These are phyloP conservation scores for Paramecium primaurelia DNA, from an alignment of 73 alveolate species.

Conservation along the genomic window DNA sequence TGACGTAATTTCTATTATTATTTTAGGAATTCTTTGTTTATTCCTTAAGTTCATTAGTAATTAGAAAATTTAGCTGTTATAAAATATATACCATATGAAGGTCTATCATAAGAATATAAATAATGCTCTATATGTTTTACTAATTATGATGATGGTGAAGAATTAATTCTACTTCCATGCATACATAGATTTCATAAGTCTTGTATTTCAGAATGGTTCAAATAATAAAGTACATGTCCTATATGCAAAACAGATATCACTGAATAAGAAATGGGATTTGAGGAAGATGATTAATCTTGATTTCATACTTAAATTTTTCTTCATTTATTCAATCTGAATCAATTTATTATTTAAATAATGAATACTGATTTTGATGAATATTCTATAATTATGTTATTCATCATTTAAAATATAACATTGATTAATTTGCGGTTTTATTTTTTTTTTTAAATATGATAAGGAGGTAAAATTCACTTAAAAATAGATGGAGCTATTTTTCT, in stretches of 20 bases:
- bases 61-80: neutral
- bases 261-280: neutral
- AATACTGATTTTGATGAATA: too few relatives aligned
- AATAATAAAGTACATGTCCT: neutral
- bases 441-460: too few relatives aligned
- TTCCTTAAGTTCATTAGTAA: neutral
- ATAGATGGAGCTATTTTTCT: too few relatives aligned
- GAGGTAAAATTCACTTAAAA: neutral
- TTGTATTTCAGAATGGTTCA: neutral
- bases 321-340: neutral
- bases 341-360: too few relatives aligned
- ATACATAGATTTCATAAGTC: neutral
- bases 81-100: neutral
- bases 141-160: neutral
- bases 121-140: neutral
- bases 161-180: constrained; percentile 10
- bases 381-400: too few relatives aligned
- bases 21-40: neutral
- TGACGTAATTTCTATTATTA: neutral
- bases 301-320: too few relatives aligned
- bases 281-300: neutral
- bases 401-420: neutral
- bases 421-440: too few relatives aligned
- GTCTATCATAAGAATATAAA: neutral
- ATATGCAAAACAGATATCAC: neutral